Evolutionary conservation across 2,329 filamentous ascomycete species (phyloP).

Genomic region (Zalaria obscura): DNA sequence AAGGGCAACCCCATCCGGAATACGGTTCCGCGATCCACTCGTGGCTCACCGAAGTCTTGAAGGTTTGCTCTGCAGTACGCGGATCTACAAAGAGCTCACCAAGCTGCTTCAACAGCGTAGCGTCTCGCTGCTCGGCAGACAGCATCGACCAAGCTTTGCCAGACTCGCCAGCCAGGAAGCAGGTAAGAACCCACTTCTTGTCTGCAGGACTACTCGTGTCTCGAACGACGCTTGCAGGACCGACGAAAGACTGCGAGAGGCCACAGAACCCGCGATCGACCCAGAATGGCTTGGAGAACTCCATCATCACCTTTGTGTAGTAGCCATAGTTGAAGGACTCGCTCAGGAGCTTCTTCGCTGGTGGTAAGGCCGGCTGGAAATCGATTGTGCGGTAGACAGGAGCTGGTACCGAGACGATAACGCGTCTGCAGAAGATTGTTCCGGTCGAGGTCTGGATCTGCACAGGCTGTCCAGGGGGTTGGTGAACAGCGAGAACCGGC

Average conservation of each 20-base stretch:
- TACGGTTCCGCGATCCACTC: no score
- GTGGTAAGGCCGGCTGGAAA: constrained; percentile 34
- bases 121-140: no score
- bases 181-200: no score
- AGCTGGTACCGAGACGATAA: constrained; percentile 36
- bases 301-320: constrained; percentile 38
- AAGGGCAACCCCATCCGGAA: no score
- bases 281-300: constrained; percentile 35
- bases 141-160: no score
- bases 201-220: no score
- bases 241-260: constrained; percentile 28
- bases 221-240: constrained; percentile 31
- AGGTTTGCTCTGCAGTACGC: no score
- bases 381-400: constrained; percentile 30
- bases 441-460: constrained; percentile 15
- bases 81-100: no score
- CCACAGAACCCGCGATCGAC: constrained; percentile 29
- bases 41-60: no score
- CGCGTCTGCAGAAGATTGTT: constrained; percentile 24
- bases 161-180: no score
- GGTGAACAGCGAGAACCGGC: no score
- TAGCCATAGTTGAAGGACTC: constrained; percentile 28
- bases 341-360: constrained; percentile 22
- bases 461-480: constrained; percentile 1
- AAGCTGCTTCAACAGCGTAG: no score